Evolutionary conservation across 331 rosid species (phyloP), one percentile per base, ranked within the genome.

Genomic region (Acacia pycnantha): DNA sequence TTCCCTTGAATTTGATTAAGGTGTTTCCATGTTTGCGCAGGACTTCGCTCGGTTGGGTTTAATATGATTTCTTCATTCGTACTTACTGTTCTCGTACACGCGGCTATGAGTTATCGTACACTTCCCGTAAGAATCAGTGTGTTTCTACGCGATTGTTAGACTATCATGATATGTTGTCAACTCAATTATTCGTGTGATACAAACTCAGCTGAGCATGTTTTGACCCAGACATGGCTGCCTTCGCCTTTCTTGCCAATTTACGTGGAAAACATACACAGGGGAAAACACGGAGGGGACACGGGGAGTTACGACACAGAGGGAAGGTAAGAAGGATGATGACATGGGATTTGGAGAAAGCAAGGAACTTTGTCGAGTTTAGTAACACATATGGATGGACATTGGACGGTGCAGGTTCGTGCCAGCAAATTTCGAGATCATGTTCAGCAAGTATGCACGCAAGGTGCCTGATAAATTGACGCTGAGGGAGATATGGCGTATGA

Each of bases 301-400:
- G 94, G 86, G 29, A 80, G 74, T 74, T 93, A 90, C 67, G 97
- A 93, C 84, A 90, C 97, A 2, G 97, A 93, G 87, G 97, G 93
- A 89, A 89, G 97, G 97, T 90, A 48, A 82, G 79, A 35, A 56
- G 72, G 66, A 26, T 3, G 33, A 11, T 11, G 66, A 59, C 66
- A 59, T 14, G 73, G 76, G 66, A 1, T 78, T 0, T 74, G 74
- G 40, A 64, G 75, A 61, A 61, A 77, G 58, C 59, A 33, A 2
- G 14, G 73, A 16, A n/a, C 48, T 22, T 2, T 66, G 1, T 19
- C 44, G 4, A 59, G 67, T 24, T 24, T 11, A 59, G 19, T 26
- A 58, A 46, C 58, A 46, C 58, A 76, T 31, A 51, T 3, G 24
- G 29, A 62, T 21, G 37, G 40, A n/a, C n/a, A n/a, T n/a, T n/a